Evolutionary conservation across 768 basidiomycete species (phyloP), one percentile per base, ranked within the genome.

Genomic region (Rhodocollybia butyracea): DNA sequence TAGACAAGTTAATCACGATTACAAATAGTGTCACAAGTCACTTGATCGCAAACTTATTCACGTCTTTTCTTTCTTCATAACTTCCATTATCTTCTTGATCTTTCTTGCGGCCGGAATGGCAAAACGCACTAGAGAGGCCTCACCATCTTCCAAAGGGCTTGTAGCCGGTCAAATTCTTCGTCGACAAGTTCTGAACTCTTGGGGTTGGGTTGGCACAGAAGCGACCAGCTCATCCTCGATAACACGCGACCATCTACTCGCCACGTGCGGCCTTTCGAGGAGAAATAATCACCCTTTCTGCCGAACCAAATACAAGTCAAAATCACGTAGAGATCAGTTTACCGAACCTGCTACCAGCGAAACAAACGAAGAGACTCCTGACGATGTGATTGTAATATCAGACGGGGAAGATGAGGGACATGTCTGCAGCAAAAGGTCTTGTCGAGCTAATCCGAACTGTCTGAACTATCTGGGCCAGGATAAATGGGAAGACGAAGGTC

Each of bases 401-500:
- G 89, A 90, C 53, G 83, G 87, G 34, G 86, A 89, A 42, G 83
- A 88, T 36, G 86, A 89, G 45, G 66, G 62, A 32, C 70, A 71
- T 3, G 62, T 67, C 15, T 93, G 91, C 64, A 75, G 67, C 56
- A 83, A 81, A 62, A 86, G 81, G 57, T 27, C 48, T 5, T 98
- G 96, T 70, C 86, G 80, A 61, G 69, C 70, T 46, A 95, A 94
- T 64, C 89, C 91, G 8, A 83, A 86, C 50, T 97, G 96, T 68
- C 73, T 95, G 52, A 96, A 94, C 66, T 86, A 92, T 70, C 72
- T 97, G 29, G 92, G 91, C 5, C 91, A 91, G 63, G 85, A 88
- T 26, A 76, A 77, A 59, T 96, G 93, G 88, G 87, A 91, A 66
- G 74, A 81, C 57, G 78, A 83, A 77, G 85, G 90, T 86, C 47